Evolutionary conservation across 805 yeast genomes (phyloP), one percentile per base, ranked within the genome.

Genomic region (Lipomyces yamanashiensis): DNA sequence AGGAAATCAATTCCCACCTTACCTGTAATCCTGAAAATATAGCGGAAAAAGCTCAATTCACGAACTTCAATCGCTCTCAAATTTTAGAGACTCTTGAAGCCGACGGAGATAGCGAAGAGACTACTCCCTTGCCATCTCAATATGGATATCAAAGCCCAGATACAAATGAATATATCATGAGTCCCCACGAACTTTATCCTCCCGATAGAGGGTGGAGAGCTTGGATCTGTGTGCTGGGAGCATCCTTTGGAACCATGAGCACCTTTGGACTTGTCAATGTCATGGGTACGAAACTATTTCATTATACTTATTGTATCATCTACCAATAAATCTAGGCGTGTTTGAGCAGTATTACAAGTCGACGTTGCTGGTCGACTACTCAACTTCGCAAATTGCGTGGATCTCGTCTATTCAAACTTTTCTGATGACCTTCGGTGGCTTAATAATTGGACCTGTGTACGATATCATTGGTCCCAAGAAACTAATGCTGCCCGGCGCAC

Each of bases 211-310:
- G 61, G 8, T 57, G 48, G 54, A 13, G 54, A 50, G 87, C 88
- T 78, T 76, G 86, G 72, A 78, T 81, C 3, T 84, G 85, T 0
- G 73, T 82, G 1, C 58, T 82, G 12, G 88, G 87, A 1, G 80
- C 86, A 0, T 84, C 84, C 67, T 73, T 83, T 37, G 90, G 90
- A 1, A 75, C 84, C 60, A 72, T 84, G 7, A 80, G 83, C 52
- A 79, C 84, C 1, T 84, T 87, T 71, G 95, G 96, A 1, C 68
- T 87, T 36, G 48, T 50, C 19, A 62, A 62, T 45, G 59, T 58
- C 21, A 58, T 62, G 52, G 75, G 59, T 47, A 69, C 57, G 12
- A 13, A n/a, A n/a, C n/a, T n/a, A n/a, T n/a, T 4, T 68, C 59
- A 23, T 5, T 19, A 12, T 40, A 9, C 7, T 2, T 7, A 21